Conservation (phyloP, 208 protist species). For the Leptomonas pyrrhocoris region DNA sequence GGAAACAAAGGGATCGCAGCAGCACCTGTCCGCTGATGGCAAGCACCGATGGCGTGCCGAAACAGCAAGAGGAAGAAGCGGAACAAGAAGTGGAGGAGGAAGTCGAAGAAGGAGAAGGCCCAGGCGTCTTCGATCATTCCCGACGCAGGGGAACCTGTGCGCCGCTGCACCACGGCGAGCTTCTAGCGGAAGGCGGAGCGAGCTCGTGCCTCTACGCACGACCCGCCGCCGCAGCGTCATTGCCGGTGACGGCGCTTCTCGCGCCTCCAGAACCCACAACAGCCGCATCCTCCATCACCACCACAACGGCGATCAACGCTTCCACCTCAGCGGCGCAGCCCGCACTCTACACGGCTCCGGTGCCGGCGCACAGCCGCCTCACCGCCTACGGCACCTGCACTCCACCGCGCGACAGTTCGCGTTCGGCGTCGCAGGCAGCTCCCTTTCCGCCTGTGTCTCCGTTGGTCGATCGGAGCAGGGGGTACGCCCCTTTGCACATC, state of each 20-base stretch:
- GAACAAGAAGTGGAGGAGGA: neutral
- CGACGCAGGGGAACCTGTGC: neutral
- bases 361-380: slow-evolving; percentile 2
- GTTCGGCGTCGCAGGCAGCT: neutral
- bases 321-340: neutral
- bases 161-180: neutral
- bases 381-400: neutral
- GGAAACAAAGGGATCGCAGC: neutral
- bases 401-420: neutral
- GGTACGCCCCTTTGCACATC: neutral
- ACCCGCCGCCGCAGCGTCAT: neutral
- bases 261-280: neutral
- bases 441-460: neutral
- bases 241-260: too few species aligned
- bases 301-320: neutral
- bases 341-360: neutral
- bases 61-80: neutral
- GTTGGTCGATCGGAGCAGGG: neutral
- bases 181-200: neutral
- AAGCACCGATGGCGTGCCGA: neutral
- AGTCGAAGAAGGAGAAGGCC: neutral
- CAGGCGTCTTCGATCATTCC: too few species aligned
- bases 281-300: too few species aligned
- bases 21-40: neutral
- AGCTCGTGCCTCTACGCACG: neutral